A percentile compares a stretch with the other conserved stretches of the same genome.
These are phyloP conservation scores for Suillus ampliporus DNA, from an alignment of 768 basidiomycete genomes.

Conservation along the genomic window DNA sequence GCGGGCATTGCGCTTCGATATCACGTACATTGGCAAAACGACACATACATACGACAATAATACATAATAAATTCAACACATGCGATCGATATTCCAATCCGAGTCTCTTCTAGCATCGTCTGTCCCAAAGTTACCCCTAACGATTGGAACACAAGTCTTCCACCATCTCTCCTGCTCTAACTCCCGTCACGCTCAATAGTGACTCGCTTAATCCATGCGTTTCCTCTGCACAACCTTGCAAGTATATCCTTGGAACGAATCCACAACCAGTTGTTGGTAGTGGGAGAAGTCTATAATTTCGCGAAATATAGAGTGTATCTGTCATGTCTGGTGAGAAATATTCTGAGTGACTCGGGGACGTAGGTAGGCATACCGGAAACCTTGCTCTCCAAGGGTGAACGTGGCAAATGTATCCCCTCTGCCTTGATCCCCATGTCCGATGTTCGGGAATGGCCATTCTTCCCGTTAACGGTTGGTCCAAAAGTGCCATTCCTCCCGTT, in stretches of 20 bases:
- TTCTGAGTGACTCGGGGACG: conserved; percentile 25
- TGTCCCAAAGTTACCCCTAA: neutral
- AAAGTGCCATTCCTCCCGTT: neutral
- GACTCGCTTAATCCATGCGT: conserved; percentile 50
- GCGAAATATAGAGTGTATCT: conserved; percentile 39
- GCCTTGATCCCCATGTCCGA: neutral
- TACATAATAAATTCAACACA: too few species aligned
- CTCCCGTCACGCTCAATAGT: conserved; percentile 49
- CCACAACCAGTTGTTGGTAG: conserved; percentile 10
- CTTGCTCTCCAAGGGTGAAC: conserved; percentile 10
- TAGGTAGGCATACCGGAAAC: conserved; percentile 17
- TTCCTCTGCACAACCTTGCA: conserved; percentile 44
- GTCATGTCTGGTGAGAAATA: conserved; percentile 21
- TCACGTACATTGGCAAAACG: too few species aligned
- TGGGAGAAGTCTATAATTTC: conserved; percentile 50
- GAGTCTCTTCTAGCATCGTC: too few species aligned
- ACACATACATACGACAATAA: too few species aligned
- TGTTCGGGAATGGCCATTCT: neutral
- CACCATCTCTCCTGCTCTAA: conserved; percentile 52
- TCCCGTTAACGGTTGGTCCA: neutral
- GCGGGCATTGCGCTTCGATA: too few species aligned
- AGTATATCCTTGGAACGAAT: conserved; percentile 32
- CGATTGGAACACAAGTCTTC: conserved; percentile 36
- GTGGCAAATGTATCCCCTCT: neutral
- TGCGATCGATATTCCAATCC: too few species aligned